A percentile compares a stretch with the other conserved stretches of the same genome.
These are phyloP conservation scores for Arthrobotrys entomopaga DNA, from an alignment of 2,329 filamentous ascomycete species.

Conservation along the genomic window DNA sequence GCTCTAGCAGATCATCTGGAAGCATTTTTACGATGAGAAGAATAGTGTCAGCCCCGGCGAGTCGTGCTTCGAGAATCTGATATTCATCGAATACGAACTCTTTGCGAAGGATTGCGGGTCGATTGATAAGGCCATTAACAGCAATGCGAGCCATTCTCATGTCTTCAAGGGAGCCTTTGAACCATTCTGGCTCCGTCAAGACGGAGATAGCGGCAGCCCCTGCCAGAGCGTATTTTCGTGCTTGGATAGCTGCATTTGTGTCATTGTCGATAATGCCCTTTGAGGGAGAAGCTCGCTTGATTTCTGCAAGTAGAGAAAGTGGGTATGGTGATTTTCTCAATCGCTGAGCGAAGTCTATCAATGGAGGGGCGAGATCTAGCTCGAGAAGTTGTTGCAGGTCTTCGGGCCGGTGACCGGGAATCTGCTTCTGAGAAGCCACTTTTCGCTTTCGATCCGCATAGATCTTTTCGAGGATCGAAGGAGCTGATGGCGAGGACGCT, in stretches of 20 bases:
- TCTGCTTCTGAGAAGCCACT: constrained; percentile 81
- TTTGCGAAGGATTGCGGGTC: constrained; percentile 90
- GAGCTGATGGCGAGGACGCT: constrained; percentile 57
- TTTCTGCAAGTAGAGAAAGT: constrained; percentile 82
- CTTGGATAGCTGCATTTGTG: constrained; percentile 88
- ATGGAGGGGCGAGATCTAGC: constrained; percentile 84
- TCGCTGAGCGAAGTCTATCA: constrained; percentile 79
- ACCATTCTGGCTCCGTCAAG: constrained; percentile 98
- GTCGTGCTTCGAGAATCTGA: constrained; percentile 91
- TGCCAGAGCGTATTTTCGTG: constrained; percentile 88
- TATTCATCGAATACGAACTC: constrained; percentile 99
- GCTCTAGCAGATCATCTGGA: constrained; percentile 75
- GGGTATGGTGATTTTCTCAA: constrained; percentile 78
- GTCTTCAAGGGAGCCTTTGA: constrained; percentile 97
- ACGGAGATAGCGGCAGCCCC: constrained; percentile 98
- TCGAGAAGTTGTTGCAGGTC: constrained; percentile 90
- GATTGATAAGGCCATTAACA: constrained; percentile 88
- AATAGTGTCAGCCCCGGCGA: constrained; percentile 93
- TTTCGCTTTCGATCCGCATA: constrained; percentile 81
- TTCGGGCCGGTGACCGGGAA: constrained; percentile 82
- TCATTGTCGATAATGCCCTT: constrained; percentile 92
- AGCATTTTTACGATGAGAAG: constrained; percentile 99
- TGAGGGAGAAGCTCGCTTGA: constrained; percentile 94
- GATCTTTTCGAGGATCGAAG: constrained; percentile 86
- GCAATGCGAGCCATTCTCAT: constrained; percentile 86